phyloP scores from a whole-genome alignment of 495 filamentous ascomycete species.

The Hypoxylon cercidicola region DNA sequence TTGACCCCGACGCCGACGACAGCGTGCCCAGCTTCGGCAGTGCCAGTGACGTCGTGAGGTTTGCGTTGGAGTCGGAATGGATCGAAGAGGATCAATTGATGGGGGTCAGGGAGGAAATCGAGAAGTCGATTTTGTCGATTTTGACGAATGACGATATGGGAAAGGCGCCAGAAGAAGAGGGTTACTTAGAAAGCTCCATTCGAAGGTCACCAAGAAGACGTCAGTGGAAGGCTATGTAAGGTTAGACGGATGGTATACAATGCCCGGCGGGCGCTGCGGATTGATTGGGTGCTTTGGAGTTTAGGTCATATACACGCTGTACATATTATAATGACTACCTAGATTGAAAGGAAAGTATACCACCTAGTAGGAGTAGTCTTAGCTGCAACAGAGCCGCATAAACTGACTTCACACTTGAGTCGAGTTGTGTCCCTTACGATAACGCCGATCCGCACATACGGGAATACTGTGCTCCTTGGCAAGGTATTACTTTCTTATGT shows the following conservation, averaged over 20 bases:
- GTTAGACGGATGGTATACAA: not conserved
- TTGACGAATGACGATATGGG: conserved; percentile 27
- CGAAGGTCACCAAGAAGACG: conserved; percentile 25
- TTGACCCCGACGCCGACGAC: conserved; percentile 54
- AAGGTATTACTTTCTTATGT: no score
- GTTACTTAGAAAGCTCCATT: not conserved
- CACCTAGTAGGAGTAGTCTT: no score
- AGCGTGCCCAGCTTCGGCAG: conserved; percentile 51
- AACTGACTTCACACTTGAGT: no score
- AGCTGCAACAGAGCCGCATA: no score
- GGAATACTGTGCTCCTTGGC: no score
- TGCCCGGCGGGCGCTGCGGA: conserved; percentile 11
- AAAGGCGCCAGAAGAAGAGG: conserved; percentile 12
- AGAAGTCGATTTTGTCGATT: conserved; percentile 47
- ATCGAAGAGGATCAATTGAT: conserved; percentile 56
- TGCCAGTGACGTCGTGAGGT: conserved; percentile 56
- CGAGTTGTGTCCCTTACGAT: no score
- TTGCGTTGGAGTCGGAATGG: conserved; percentile 58
- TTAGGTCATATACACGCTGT: no score
- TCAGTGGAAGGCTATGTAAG: conserved; percentile 3
- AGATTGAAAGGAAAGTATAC: no score
- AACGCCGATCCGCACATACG: no score
- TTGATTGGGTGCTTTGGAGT: not conserved
- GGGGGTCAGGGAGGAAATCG: conserved; percentile 44
- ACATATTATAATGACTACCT: no score